phyloP scores from a whole-genome alignment of 2,329 filamentous ascomycete genomes.

The Curvularia hawaiiensis region DNA sequence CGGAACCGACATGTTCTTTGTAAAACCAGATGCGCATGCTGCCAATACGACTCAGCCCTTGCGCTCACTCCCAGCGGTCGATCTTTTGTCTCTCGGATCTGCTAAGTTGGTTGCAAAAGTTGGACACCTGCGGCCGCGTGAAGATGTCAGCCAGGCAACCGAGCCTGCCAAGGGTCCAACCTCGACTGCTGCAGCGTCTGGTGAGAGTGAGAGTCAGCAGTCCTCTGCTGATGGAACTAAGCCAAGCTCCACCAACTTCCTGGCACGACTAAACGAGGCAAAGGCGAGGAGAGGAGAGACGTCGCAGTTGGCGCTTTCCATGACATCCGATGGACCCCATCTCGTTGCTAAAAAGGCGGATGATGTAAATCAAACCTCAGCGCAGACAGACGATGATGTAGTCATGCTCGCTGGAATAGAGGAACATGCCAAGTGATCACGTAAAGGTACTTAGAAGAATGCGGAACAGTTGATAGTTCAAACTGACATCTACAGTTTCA shows the following conservation, averaged over 20 bases:
- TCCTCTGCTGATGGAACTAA: conserved; percentile 9
- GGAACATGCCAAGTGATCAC: not conserved
- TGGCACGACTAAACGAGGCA: conserved; percentile 48
- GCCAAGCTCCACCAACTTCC: conserved; percentile 44
- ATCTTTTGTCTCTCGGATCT: conserved; percentile 73
- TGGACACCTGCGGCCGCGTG: conserved; percentile 57
- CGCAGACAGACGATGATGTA: conserved; percentile 12
- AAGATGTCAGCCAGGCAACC: conserved; percentile 25
- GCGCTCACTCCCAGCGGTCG: conserved; percentile 63
- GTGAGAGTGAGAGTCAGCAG: not conserved
- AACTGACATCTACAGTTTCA: not conserved
- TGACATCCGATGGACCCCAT: conserved; percentile 21
- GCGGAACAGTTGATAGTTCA: not conserved
- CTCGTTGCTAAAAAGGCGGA: conserved; percentile 17
- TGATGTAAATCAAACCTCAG: not conserved
- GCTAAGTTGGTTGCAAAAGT: conserved; percentile 72
- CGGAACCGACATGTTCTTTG: conserved; percentile 82
- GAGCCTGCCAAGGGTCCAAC: conserved; percentile 3
- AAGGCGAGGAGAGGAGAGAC: conserved; percentile 51
- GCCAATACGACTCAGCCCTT: conserved; percentile 46
- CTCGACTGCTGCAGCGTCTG: not conserved
- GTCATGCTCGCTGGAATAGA: conserved; percentile 2
- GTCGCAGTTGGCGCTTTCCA: conserved; percentile 25
- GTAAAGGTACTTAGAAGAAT: not conserved
- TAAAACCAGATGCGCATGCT: conserved; percentile 30